Conservation (phyloP, 768 basidiomycete genomes). For the Cystobasidium ongulense region DNA sequence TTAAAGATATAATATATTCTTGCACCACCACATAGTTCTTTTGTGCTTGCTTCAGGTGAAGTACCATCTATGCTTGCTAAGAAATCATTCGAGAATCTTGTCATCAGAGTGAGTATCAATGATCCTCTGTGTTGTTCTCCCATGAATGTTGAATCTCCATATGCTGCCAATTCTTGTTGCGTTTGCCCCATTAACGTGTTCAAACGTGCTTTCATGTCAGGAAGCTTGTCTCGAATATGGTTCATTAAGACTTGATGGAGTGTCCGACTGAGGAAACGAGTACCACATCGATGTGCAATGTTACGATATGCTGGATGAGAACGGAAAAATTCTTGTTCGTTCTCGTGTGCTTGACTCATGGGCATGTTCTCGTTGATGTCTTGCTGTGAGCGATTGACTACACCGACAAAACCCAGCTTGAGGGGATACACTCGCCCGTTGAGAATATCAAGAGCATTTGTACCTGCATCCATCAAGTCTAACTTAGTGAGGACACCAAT, state of each 20-base stretch:
- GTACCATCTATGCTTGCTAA: slow-evolving; percentile 95
- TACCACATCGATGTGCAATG: slow-evolving; percentile 96
- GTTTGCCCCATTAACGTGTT: slow-evolving; percentile 98
- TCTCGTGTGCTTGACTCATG: slow-evolving; percentile 72
- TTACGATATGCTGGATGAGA: slow-evolving; percentile 85
- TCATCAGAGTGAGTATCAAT: slow-evolving; percentile 90
- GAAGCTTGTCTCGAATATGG: slow-evolving; percentile 95
- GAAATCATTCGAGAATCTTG: slow-evolving; percentile 94
- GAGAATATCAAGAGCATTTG: slow-evolving; percentile 90
- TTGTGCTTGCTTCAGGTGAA: slow-evolving; percentile 89
- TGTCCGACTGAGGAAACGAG: slow-evolving; percentile 82
- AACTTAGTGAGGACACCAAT: slow-evolving; percentile 95
- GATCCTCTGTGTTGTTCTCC: slow-evolving; percentile 82
- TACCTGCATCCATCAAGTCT: slow-evolving; percentile 98
- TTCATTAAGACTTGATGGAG: slow-evolving; percentile 92
- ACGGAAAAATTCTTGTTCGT: slow-evolving; percentile 83
- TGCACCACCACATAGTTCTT: slow-evolving; percentile 94
- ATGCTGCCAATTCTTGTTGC: slow-evolving; percentile 93
- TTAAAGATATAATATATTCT: slow-evolving; percentile 99
- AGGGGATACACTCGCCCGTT: slow-evolving; percentile 96
- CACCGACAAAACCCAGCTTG: slow-evolving; percentile 95
- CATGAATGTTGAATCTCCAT: slow-evolving; percentile 83
- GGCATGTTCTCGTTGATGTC: slow-evolving; percentile 84
- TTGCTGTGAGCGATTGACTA: slow-evolving; percentile 94
- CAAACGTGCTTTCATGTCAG: slow-evolving; percentile 96